Evolutionary conservation across 371 early-diverging fungal genomes (phyloP), one percentile per base, ranked within the genome.

Genomic region (Lichtheimia corymbifera): DNA sequence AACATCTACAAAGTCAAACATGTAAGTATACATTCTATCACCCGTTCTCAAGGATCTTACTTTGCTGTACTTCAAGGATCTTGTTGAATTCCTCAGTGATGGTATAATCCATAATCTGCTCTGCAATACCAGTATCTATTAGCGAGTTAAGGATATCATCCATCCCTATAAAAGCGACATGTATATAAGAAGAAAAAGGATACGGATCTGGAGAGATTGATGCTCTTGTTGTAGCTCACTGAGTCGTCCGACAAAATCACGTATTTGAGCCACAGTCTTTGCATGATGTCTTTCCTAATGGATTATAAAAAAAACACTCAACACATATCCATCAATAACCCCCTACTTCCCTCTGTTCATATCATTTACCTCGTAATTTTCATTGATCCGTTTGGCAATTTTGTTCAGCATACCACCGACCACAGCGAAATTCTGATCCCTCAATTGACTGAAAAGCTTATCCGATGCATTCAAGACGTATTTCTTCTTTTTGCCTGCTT

Each of bases 361-460:
- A 11, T 0, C n/a, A 17, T 55, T 2, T 63, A 86, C 91, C 67
- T 96, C 94, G 64, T 94, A 92, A 52, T 93, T 87, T 12, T 88
- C 87, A 55, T 93, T 91, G 53, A 97, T 85, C 40, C 89, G 77
- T 59, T 87, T 85, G 0, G 97, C 95, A 57, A 93, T 83, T 61
- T 88, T 87, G 70, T 90, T 93, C 53, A 97, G 72, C 60, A 88
- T 74, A 12, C 85, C 82, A 24, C 91, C 93, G 2, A 96, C 95
- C 5, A 91, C 91, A 0, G 94, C 87, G 78, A 97, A 96, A 65
- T 95, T 93, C 64, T 91, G 83, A 71, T 93, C 93, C 22, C 97
- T 83, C 2, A 97, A 68, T 49, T 93, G 88, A n/a, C 73, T 64
- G 76, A 84, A 95, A 18, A 97, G 73, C 18, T 77, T 80, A 64